Conservation (phyloP, 345 rosid species). For the Conringia planisiliqua region DNA sequence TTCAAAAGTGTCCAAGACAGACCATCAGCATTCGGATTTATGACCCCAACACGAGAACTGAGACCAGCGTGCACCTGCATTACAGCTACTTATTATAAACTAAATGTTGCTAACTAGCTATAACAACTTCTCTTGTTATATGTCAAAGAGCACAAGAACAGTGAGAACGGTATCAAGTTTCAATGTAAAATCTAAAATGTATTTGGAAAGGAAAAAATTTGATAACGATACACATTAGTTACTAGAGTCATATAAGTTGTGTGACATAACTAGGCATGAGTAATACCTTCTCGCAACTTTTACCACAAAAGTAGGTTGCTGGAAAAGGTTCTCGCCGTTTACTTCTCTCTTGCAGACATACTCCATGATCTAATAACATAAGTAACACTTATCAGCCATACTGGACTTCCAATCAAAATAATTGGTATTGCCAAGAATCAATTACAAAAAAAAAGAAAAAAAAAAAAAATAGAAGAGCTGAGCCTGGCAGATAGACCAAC, state of each 20-base stretch:
- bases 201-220: neutral
- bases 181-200: neutral
- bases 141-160: conserved; percentile 7
- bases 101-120: neutral
- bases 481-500: conserved; percentile 3
- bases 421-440: neutral
- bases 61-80: conserved; percentile 67
- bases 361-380: conserved; percentile 62
- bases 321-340: conserved; percentile 39
- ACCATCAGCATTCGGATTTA: conserved; percentile 52
- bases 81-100: conserved; percentile 11
- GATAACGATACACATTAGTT: neutral
- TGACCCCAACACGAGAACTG: conserved; percentile 68
- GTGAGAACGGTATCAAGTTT: neutral
- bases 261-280: neutral
- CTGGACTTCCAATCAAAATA: conserved; percentile 6
- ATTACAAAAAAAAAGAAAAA: conserved; percentile 9
- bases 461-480: neutral
- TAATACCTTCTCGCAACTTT: conserved; percentile 69
- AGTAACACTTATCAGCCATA: conserved; percentile 19
- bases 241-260: neutral
- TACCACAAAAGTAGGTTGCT: conserved; percentile 66
- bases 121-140: neutral
- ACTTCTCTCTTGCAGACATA: conserved; percentile 48
- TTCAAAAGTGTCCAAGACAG: conserved; percentile 75